Evolutionary conservation across 2,329 filamentous ascomycete genomes (phyloP).

Genomic region (Curvularia spicifera): DNA sequence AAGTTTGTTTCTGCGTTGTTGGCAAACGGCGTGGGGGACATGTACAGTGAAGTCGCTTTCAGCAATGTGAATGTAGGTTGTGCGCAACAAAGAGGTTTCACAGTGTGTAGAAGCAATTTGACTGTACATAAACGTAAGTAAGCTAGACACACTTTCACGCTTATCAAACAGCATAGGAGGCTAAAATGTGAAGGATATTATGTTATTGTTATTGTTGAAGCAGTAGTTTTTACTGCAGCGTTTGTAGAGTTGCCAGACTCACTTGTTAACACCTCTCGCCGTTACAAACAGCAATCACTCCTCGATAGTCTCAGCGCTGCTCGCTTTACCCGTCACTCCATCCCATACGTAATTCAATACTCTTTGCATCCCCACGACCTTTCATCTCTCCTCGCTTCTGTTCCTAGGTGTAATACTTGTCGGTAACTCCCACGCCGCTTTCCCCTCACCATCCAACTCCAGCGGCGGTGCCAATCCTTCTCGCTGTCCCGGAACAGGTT

Average conservation of each 20-base stretch:
- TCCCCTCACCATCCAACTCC: slow-evolving; percentile 31
- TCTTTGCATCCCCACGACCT: no score
- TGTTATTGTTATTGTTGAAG: neutral
- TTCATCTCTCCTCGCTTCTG: slow-evolving; percentile 22
- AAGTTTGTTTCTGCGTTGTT: neutral
- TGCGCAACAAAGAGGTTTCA: neutral
- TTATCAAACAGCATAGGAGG: neutral
- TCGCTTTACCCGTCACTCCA: neutral
- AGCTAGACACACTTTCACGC: neutral
- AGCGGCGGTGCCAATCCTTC: slow-evolving; percentile 34
- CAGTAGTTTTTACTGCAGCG: neutral
- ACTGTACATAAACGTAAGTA: neutral
- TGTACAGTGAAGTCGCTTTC: neutral
- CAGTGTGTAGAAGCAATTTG: neutral
- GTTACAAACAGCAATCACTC: neutral
- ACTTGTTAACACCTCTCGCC: neutral
- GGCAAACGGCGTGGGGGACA: neutral
- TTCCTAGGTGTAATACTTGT: slow-evolving; percentile 29
- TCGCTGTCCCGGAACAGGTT: slow-evolving; percentile 37
- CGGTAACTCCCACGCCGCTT: slow-evolving; percentile 31
- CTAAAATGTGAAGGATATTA: neutral
- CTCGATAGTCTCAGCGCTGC: neutral
- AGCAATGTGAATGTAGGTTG: neutral
- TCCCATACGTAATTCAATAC: neutral
- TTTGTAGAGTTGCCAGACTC: neutral